Evolutionary conservation across 768 basidiomycete species (phyloP).

Genomic region (Collybia mongolica): DNA sequence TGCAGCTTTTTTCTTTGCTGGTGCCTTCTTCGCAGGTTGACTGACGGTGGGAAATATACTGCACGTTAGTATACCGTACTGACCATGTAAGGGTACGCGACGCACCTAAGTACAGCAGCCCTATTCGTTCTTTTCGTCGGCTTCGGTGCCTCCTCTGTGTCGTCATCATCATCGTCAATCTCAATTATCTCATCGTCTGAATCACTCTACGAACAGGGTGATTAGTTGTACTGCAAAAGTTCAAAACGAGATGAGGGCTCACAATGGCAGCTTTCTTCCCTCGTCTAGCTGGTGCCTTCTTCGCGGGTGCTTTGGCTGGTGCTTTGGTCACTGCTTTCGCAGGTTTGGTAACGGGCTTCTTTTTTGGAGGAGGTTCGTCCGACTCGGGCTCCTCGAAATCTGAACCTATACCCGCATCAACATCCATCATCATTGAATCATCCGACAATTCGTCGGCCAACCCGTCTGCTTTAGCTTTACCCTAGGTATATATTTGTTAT

Average conservation of each 20-base stretch:
- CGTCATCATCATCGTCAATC: conserved; percentile 51
- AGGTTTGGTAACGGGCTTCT: conserved; percentile 38
- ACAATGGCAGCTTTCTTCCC: conserved; percentile 51
- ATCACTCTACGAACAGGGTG: conserved; percentile 30
- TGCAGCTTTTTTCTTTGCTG: conserved; percentile 53
- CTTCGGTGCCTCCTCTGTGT: conserved; percentile 48
- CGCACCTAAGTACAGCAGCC: conserved; percentile 63
- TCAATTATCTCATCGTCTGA: conserved; percentile 55
- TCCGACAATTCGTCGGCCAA: conserved; percentile 51
- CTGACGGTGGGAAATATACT: conserved; percentile 12
- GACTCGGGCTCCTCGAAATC: conserved; percentile 52
- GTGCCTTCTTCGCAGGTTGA: conserved; percentile 42
- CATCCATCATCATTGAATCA: conserved; percentile 81
- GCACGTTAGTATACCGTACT: neutral
- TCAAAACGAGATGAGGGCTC: conserved; percentile 3
- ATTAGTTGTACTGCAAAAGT: neutral
- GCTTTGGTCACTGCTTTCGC: conserved; percentile 33
- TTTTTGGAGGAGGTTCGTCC: conserved; percentile 44
- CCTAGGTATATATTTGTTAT: conserved; percentile 25
- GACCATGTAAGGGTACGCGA: too few species aligned
- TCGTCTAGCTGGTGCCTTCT: conserved; percentile 40
- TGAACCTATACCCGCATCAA: conserved; percentile 54
- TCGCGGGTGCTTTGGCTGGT: conserved; percentile 33
- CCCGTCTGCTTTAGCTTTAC: conserved; percentile 47
- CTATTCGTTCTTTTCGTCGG: conserved; percentile 58